These are phyloP conservation scores for Alloteropsis semialata DNA, from an alignment of 176 grass and related monocot species.

Conservation along the genomic window DNA sequence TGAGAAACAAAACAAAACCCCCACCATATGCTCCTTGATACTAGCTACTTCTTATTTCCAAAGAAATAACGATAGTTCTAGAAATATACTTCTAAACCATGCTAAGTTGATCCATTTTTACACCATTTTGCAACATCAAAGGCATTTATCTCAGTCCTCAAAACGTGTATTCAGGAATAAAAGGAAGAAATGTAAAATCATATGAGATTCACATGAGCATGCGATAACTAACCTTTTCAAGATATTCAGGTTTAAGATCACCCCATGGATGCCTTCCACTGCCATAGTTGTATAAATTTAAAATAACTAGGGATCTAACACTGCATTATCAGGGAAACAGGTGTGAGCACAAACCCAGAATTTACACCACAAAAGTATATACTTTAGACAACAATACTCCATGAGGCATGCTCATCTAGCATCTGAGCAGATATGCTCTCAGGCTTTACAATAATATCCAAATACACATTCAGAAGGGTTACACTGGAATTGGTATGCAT, in stretches of 20 bases:
- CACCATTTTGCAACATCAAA: neutral
- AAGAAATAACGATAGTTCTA: too few species aligned
- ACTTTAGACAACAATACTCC: too few species aligned
- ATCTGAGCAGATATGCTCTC: neutral
- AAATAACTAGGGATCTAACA: conserved; percentile 79
- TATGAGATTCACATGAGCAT: neutral
- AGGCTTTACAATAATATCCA: neutral
- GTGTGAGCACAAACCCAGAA: neutral
- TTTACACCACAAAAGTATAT: neutral
- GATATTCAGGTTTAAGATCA: conserved; percentile 85
- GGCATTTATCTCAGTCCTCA: neutral
- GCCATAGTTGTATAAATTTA: conserved; percentile 84
- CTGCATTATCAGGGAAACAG: conserved; percentile 41
- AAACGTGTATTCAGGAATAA: neutral
- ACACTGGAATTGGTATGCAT: neutral
- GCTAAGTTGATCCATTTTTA: neutral
- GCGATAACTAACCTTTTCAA: conserved; percentile 66
- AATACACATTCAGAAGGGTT: neutral
- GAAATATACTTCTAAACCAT: neutral
- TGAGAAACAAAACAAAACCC: neutral
- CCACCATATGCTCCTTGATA: neutral
- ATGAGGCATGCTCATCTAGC: neutral
- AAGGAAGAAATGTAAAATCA: conserved; percentile 11
- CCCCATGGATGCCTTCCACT: conserved; percentile 98
- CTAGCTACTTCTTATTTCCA: neutral